These are phyloP conservation scores for Lentinula novae-zelandiae DNA, from an alignment of 1,284 basidiomycete genomes.

Conservation along the genomic window DNA sequence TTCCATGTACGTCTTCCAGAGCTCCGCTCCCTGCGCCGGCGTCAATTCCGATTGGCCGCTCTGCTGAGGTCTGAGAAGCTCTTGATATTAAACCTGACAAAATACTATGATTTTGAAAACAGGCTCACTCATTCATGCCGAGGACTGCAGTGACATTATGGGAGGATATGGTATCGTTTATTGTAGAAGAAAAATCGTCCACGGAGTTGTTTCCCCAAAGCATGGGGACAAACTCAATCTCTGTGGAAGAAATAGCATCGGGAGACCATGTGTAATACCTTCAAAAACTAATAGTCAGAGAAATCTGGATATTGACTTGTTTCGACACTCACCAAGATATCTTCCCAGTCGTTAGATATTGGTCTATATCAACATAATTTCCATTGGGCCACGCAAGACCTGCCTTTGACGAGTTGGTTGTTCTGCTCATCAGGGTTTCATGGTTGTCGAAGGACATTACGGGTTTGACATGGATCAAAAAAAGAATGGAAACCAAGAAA, in stretches of 20 bases:
- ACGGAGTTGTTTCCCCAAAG: conserved; percentile 53
- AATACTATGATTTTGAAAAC: not conserved
- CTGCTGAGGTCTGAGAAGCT: conserved; percentile 25
- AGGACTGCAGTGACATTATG: conserved; percentile 48
- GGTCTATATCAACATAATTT: conserved; percentile 35
- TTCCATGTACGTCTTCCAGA: conserved; percentile 58
- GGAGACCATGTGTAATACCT: conserved; percentile 55
- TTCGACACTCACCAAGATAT: conserved; percentile 40
- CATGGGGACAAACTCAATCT: conserved; percentile 49
- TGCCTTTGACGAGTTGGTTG: conserved; percentile 36
- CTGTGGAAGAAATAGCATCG: conserved; percentile 17
- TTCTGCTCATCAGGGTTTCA: not conserved
- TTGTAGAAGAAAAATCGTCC: conserved; percentile 32
- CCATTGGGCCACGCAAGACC: conserved; percentile 61
- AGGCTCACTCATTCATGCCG: conserved; percentile 65
- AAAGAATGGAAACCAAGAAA: not conserved
- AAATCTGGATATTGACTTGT: not conserved
- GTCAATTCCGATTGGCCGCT: conserved; percentile 66
- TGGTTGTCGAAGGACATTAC: not conserved
- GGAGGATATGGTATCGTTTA: conserved; percentile 35
- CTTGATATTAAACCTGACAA: not conserved
- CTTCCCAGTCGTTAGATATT: conserved; percentile 34
- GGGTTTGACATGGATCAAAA: not conserved
- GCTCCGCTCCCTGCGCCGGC: conserved; percentile 40
- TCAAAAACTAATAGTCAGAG: not conserved